Evolutionary conservation across 192 early-diverging fungal species (phyloP).

Genomic region (Mortierella hygrophila): DNA sequence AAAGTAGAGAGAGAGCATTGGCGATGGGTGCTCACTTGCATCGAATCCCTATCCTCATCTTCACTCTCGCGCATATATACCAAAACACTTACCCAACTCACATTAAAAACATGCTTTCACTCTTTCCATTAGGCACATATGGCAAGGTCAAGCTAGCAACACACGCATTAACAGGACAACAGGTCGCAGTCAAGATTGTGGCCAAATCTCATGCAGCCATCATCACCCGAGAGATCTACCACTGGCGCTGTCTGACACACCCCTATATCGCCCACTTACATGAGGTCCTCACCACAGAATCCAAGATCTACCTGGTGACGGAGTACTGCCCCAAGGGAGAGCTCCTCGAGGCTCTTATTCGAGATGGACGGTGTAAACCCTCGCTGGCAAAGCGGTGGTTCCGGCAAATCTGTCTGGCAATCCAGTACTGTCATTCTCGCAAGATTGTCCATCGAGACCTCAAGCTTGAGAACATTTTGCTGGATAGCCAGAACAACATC

Average conservation of each 20-base stretch:
- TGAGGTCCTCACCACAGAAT: constrained; percentile 81
- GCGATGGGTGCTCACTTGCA: not conserved
- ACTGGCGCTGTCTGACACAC: constrained; percentile 77
- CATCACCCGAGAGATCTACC: constrained; percentile 74
- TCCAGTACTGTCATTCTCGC: constrained; percentile 65
- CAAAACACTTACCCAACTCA: not conserved
- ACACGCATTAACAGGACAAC: constrained; percentile 69
- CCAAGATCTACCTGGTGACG: constrained; percentile 83
- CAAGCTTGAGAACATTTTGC: constrained; percentile 72
- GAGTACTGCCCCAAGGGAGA: constrained; percentile 85
- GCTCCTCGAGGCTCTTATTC: constrained; percentile 63
- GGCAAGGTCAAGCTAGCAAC: constrained; percentile 75
- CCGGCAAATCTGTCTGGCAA: constrained; percentile 62
- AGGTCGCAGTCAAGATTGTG: constrained; percentile 75
- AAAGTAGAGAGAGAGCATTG: not conserved
- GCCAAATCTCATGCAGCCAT: constrained; percentile 68
- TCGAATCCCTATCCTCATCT: constrained; percentile 7
- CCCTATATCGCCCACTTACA: constrained; percentile 84
- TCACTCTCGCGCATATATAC: constrained; percentile 5
- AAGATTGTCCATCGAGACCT: constrained; percentile 73
- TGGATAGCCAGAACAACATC: constrained; percentile 68
- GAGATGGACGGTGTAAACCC: constrained; percentile 58
- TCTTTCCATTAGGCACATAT: constrained; percentile 63
- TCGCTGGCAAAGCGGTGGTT: constrained; percentile 61
- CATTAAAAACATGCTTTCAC: not conserved